These are phyloP conservation scores for Eutrema japonicum DNA, from an alignment of 345 rosid species.

Conservation along the genomic window DNA sequence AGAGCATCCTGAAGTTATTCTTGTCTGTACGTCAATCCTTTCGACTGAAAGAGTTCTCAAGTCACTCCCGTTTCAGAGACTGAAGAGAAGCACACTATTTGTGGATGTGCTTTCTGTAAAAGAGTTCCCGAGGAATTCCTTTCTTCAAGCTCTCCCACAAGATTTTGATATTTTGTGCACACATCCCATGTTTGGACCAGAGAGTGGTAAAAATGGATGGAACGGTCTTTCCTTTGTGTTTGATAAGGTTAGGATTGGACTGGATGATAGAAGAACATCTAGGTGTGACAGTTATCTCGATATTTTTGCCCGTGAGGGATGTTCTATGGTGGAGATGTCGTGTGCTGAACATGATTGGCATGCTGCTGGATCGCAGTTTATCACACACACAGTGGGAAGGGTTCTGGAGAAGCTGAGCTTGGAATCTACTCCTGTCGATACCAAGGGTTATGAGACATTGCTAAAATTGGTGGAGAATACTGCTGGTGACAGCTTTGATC, in stretches of 20 bases:
- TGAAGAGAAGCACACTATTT: slow-evolving; percentile 79
- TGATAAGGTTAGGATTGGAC: slow-evolving; percentile 74
- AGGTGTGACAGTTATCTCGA: slow-evolving; percentile 66
- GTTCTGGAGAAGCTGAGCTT: slow-evolving; percentile 65
- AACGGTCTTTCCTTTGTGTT: slow-evolving; percentile 63
- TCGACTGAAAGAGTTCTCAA: slow-evolving; percentile 72
- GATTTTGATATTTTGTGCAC: slow-evolving; percentile 79
- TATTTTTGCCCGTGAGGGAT: slow-evolving; percentile 72
- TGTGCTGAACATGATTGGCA: slow-evolving; percentile 84
- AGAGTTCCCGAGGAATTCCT: slow-evolving; percentile 68
- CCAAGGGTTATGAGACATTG: slow-evolving; percentile 78
- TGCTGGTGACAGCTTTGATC: slow-evolving; percentile 83
- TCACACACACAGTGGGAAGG: slow-evolving; percentile 81
- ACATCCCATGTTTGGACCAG: slow-evolving; percentile 90
- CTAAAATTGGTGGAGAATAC: slow-evolving; percentile 80
- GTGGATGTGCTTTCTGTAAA: slow-evolving; percentile 92
- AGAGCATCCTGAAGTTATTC: slow-evolving; percentile 81
- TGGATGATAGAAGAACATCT: slow-evolving; percentile 49
- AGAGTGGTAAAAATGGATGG: slow-evolving; percentile 89
- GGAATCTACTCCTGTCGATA: slow-evolving; percentile 67
- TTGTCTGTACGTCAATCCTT: slow-evolving; percentile 76
- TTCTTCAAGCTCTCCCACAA: slow-evolving; percentile 57
- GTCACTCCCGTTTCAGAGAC: slow-evolving; percentile 72
- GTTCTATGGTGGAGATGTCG: slow-evolving; percentile 84
- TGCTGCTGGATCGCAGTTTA: slow-evolving; percentile 88